These are phyloP conservation scores for Candida boidinii DNA, from an alignment of 805 yeast genomes.

Conservation along the genomic window DNA sequence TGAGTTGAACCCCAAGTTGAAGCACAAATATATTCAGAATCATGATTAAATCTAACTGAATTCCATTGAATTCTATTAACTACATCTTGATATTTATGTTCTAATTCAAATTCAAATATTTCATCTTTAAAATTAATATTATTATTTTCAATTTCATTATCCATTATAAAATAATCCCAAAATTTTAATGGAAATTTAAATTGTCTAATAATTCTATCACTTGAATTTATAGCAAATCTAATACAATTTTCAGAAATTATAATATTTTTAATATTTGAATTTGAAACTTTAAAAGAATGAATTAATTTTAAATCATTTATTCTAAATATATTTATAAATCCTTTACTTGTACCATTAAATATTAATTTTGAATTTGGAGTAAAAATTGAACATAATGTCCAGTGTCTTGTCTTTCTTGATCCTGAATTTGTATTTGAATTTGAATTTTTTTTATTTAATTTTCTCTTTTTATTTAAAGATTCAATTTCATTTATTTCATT, in stretches of 20 bases:
- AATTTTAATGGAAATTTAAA: constrained; percentile 36
- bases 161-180: constrained; percentile 7
- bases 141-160: constrained; percentile 2
- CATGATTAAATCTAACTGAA: constrained; percentile 62
- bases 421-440: too few relatives aligned
- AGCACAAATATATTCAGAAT: constrained; percentile 80
- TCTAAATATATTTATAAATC: constrained; percentile 52
- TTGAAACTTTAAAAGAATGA: constrained; percentile 42
- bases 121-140: constrained; percentile 3
- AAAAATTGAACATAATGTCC: constrained; percentile 43
- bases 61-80: constrained; percentile 89
- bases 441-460: constrained; percentile 13
- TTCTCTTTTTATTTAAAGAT: constrained; percentile 3
- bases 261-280: constrained; percentile 64
- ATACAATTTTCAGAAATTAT: constrained; percentile 49
- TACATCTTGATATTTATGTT: constrained; percentile 82
- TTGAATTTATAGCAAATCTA: constrained; percentile 64
- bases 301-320: constrained; percentile 25
- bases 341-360: constrained; percentile 74
- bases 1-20: constrained; percentile 84
- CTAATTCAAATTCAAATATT: constrained; percentile 43
- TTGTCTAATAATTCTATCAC: constrained; percentile 71
- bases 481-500: constrained; percentile 13
- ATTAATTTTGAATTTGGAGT: constrained; percentile 47
- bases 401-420: constrained; percentile 27